Base-by-base conservation (phyloP, 1,284 basidiomycete genomes). In the Sporisorium iseilematis-ciliati region DNA sequence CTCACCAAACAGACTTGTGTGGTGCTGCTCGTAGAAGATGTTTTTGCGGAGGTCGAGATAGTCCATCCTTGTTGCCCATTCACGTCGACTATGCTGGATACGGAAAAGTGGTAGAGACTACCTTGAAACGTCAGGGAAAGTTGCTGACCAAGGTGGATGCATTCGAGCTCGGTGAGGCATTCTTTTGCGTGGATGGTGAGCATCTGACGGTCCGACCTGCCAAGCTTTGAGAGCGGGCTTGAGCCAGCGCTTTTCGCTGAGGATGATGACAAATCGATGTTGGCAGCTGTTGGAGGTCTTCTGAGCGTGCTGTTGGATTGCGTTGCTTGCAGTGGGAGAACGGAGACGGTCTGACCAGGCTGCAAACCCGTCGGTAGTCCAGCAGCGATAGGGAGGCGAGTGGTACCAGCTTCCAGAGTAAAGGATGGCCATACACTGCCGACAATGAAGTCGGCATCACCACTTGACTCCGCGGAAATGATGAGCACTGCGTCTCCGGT, bases 61-160 rank as follows among this genome's bases (percentile, higher is more conserved):
- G 23, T n/a, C 85, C 82, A 31, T 93, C 86, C 70, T 91, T 88
- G 57, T 93, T 75, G 4, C 88, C 87, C 82, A 92, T 91, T 91
- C 21, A 92, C 86, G 78, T 92, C 91, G 42, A 92, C 92, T 93
- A 73, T 0, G 21, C 2, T 26, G 2, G 52, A 26, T 21, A 60
- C 26, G 18, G 0, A 16, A 21, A 53, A 40, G 41, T 54, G 23
- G 23, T 40, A 58, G 7, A 67, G 41, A 2, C 25, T 23, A 20
- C 69, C 72, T 25, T 67, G 78, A 8, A 69, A 66, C 20, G 48
- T 48, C 42, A 75, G 21, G 11, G 63, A 51, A 14, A 67, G 12
- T 18, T 31, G 45, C 29, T 65, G 62, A 21, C 56, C 59, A 3
- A 49, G 50, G 42, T 51, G 53, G 35, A 57, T 10, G 26, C 29